Percentiles rank a stretch among this genome's conserved stretches.
phyloP scores from a whole-genome alignment of 2,329 filamentous ascomycete species.

The Fusarium verrucosum region DNA sequence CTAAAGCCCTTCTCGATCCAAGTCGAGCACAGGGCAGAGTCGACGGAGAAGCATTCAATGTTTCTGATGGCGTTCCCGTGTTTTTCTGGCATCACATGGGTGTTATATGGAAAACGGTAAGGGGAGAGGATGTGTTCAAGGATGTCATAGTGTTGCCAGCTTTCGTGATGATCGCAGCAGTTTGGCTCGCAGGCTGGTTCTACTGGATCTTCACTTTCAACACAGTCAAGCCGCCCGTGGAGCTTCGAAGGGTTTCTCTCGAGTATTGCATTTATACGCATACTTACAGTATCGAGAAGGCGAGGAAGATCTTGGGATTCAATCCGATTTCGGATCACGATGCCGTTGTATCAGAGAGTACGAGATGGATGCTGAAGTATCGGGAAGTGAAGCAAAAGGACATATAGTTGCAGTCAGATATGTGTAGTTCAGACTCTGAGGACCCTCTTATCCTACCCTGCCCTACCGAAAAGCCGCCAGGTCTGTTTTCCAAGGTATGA shows the following conservation, averaged over 20 bases:
- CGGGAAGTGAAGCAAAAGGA: neutral
- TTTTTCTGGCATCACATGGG: conserved; percentile 47
- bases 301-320: conserved; percentile 2
- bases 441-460: no score
- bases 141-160: conserved; percentile 35
- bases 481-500: no score
- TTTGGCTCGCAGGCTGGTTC: conserved; percentile 31
- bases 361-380: conserved; percentile 21
- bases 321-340: conserved; percentile 26
- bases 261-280: conserved; percentile 35
- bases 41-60: conserved; percentile 50
- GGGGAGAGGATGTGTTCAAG: conserved; percentile 13
- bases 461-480: no score
- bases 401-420: no score
- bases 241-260: conserved; percentile 35
- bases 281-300: conserved; percentile 24
- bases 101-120: conserved; percentile 38
- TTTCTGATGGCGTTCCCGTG: conserved; percentile 47
- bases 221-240: conserved; percentile 35
- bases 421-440: no score
- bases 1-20: conserved; percentile 41
- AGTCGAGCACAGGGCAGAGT: conserved; percentile 26
- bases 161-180: conserved; percentile 38
- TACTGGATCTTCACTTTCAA: conserved; percentile 42
- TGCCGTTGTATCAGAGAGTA: conserved; percentile 7